phyloP scores from a whole-genome alignment of 1,284 basidiomycete genomes.

The Rhodotorula sp. region DNA sequence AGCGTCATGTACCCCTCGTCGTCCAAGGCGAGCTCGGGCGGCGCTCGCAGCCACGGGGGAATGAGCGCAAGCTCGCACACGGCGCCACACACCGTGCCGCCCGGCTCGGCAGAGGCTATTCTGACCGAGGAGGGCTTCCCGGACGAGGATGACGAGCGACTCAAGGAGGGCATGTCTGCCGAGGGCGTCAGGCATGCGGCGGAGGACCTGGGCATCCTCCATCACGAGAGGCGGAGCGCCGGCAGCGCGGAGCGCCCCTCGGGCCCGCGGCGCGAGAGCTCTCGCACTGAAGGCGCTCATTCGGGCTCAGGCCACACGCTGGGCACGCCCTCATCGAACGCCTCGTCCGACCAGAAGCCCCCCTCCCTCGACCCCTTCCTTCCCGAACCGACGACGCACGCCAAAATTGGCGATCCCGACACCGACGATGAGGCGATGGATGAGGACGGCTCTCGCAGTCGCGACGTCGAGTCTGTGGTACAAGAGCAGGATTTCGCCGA shows the following conservation, averaged over 20 bases:
- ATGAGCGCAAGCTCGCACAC: neutral
- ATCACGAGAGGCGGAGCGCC: neutral
- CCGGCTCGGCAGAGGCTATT: conserved; percentile 1
- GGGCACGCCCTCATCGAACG: neutral
- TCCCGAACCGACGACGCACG: conserved; percentile 28
- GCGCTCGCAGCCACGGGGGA: conserved; percentile 5
- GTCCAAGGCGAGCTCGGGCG: neutral
- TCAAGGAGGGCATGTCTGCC: too few species aligned
- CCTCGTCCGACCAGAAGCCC: conserved; percentile 8
- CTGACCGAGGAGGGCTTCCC: conserved; percentile 8
- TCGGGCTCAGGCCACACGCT: neutral
- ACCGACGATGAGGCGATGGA: conserved; percentile 15
- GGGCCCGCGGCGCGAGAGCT: conserved; percentile 5
- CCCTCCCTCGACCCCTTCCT: conserved; percentile 28
- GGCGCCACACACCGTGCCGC: neutral
- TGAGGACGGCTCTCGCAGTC: neutral
- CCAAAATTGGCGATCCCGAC: conserved; percentile 24
- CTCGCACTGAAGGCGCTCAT: conserved; percentile 2
- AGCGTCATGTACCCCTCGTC: conserved; percentile 30
- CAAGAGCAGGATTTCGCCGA: conserved; percentile 23
- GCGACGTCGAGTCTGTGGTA: conserved; percentile 1
- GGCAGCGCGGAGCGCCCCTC: neutral
- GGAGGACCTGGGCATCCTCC: neutral
- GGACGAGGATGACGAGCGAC: neutral
- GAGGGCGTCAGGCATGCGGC: neutral